phyloP scores from a whole-genome alignment of 83 land plant species.

The Thuja plicata region DNA sequence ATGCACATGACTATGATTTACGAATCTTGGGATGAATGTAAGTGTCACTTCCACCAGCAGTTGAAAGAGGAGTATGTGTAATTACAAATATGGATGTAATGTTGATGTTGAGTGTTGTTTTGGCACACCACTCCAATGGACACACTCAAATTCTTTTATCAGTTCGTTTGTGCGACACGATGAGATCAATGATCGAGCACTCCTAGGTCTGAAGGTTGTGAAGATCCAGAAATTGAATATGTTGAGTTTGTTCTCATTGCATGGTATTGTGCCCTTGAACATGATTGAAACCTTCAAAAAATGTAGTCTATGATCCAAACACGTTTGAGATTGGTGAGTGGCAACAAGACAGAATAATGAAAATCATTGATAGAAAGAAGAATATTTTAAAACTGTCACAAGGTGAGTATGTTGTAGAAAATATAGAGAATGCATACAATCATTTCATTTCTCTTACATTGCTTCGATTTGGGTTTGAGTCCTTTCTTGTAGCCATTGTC shows the following conservation, averaged over 20 bases:
- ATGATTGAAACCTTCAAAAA: no score
- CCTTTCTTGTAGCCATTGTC: constrained; percentile 87
- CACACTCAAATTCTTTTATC: no score
- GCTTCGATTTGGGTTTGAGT: constrained; percentile 79
- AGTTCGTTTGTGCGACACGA: no score
- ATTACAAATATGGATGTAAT: constrained; percentile 95
- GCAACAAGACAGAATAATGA: constrained; percentile 90
- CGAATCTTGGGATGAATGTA: constrained; percentile 72
- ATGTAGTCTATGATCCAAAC: no score
- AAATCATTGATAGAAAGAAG: constrained; percentile 94
- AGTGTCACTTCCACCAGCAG: constrained; percentile 70
- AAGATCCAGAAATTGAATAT: no score
- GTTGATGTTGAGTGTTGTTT: no score
- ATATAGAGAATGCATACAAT: constrained; percentile 63
- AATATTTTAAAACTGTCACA: constrained; percentile 97
- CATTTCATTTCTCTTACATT: constrained; percentile 52
- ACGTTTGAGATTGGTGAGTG: constrained; percentile 98
- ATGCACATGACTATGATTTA: no score
- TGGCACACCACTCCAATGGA: no score
- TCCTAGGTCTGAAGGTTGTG: no score
- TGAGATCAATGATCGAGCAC: no score
- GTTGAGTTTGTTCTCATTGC: no score
- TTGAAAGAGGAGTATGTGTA: constrained; percentile 64
- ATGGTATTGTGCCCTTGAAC: no score
- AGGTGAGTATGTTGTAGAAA: constrained; percentile 96